Base-by-base conservation (phyloP, 345 rosid genomes). In the Brassica nigra region DNA sequence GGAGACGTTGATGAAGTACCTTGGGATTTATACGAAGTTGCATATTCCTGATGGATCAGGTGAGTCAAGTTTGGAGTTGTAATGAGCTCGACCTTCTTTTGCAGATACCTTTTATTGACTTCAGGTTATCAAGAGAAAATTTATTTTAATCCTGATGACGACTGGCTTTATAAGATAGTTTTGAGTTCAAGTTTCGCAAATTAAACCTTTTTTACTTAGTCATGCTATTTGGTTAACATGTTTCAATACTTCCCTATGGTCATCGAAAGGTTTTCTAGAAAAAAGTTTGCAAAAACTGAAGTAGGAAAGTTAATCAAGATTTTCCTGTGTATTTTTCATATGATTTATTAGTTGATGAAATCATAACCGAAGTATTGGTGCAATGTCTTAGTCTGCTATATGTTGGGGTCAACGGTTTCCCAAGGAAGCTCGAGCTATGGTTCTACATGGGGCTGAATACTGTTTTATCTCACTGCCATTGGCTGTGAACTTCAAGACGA, bases 21-120 rank as follows among this genome's bases (percentile, higher is more conserved):
- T 23, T 23, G 27, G 27, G 27, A 23, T 23, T 23, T 23, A 92
- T 71, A 89, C 97, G 83, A 95, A 95, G 81, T 91, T 97, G 2
- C 97, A 92, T 88, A 92, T 95, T 84, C 97, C 97, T 8, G 97
- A 91, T 90, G 97, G 97, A 81, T 97, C 95, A 14, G 99, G 99
- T 92, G 66, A 77, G 73, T 73, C 7, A 37, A 29, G 67, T 11
- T 68, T 55, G 2, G 52, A 57, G 70, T 47, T 62, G 16, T 70
- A 68, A 71, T 23, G 18, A 70, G 34, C 5, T 31, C 34, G 5
- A 31, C 34, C 34, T 31, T 31, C 75, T 52, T 31, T 31, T 31
- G 4, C 34, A 3, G 80, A 70, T 52, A 30, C 44, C 0, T 69
- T 36, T 42, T 73, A 52, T 70, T 57, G 57, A 62, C 42, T 78